phyloP scores from a whole-genome alignment of 2,329 filamentous ascomycete species.

The Paecilomyces variotii region DNA sequence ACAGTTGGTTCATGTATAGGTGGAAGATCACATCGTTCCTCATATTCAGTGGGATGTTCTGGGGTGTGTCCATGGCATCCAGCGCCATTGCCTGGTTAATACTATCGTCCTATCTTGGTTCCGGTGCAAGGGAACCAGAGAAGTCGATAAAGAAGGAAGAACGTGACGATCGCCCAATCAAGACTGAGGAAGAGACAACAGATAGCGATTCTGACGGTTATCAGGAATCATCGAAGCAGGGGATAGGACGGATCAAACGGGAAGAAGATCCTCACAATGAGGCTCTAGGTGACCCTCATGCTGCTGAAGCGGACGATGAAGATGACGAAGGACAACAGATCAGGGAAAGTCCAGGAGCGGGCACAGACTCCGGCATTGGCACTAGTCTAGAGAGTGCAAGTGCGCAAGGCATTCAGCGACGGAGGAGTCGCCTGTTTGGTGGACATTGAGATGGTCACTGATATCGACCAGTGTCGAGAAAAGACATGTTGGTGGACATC shows the following conservation, averaged over 20 bases:
- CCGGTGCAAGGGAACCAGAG: conserved; percentile 4
- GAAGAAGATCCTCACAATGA: conserved; percentile 19
- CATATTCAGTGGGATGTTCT: conserved; percentile 64
- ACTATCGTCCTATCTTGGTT: conserved; percentile 38
- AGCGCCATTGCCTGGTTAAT: conserved; percentile 58
- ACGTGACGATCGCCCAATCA: background rate
- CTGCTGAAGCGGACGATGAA: conserved; percentile 11
- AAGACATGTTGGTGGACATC: background rate
- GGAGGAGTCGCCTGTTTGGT: conserved; percentile 20
- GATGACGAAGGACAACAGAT: conserved; percentile 9
- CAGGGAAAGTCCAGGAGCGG: conserved; percentile 13
- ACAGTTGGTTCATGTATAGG: conserved; percentile 76
- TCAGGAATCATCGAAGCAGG: conserved; percentile 22
- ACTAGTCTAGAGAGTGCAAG: conserved; percentile 40
- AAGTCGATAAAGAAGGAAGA: conserved; percentile 20
- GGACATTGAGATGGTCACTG: conserved; percentile 1
- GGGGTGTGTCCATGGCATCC: conserved; percentile 63
- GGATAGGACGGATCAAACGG: conserved; percentile 20
- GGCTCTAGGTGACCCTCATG: conserved; percentile 11
- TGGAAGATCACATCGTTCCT: conserved; percentile 64
- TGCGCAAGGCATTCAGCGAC: conserved; percentile 22
- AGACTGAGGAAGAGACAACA: background rate
- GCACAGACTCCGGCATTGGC: conserved; percentile 44
- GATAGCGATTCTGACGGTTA: conserved; percentile 5
- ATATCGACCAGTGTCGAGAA: background rate